Conservation (phyloP, 2,329 filamentous ascomycete genomes). For the Paramyrothecium sp. region DNA sequence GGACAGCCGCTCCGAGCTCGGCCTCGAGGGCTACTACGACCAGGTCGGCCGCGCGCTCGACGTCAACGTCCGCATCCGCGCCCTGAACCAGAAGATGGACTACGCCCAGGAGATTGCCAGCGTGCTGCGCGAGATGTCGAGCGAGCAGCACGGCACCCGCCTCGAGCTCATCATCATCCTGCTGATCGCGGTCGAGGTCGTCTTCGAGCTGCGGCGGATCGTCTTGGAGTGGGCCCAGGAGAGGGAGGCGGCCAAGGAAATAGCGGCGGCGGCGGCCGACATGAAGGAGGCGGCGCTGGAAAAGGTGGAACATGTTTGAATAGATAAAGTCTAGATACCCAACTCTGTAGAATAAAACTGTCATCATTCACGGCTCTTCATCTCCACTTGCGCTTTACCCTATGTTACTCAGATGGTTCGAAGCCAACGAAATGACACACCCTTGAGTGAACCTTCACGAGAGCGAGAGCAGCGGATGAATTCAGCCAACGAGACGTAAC, state of each 20-base stretch:
- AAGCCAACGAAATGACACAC: background rate
- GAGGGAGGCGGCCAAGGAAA: slow-evolving; percentile 18
- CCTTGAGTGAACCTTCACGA: background rate
- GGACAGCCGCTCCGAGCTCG: slow-evolving; percentile 86
- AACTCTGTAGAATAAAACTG: background rate
- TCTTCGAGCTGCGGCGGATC: slow-evolving; percentile 77
- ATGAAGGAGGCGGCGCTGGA: background rate
- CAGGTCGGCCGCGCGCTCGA: slow-evolving; percentile 88
- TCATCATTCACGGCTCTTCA: too few species aligned
- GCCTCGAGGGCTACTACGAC: slow-evolving; percentile 92
- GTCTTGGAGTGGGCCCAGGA: slow-evolving; percentile 59
- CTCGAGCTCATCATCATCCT: slow-evolving; percentile 96
- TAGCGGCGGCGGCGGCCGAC: background rate
- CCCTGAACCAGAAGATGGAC: slow-evolving; percentile 95
- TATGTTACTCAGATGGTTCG: background rate
- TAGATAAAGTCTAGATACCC: background rate
- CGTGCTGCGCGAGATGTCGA: slow-evolving; percentile 82
- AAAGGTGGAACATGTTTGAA: background rate
- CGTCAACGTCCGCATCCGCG: slow-evolving; percentile 85
- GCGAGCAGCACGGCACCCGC: slow-evolving; percentile 83
- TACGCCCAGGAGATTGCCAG: slow-evolving; percentile 94
- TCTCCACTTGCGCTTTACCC: background rate
- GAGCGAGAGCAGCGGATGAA: background rate
- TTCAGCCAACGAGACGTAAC: background rate
- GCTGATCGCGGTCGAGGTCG: slow-evolving; percentile 88